phyloP scores from a whole-genome alignment of 1,284 basidiomycete species.

The Puccinia polysora region DNA sequence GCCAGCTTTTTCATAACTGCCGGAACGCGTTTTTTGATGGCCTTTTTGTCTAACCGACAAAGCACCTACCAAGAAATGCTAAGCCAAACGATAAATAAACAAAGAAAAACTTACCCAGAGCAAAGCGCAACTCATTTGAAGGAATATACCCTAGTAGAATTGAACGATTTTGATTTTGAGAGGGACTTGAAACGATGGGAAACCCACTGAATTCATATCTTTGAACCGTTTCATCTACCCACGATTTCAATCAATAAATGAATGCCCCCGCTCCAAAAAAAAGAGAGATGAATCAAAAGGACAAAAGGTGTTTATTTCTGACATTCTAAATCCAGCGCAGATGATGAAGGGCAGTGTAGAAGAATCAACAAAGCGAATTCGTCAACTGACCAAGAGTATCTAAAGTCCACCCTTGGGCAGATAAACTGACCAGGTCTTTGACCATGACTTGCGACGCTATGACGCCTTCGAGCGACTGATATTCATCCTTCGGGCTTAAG shows the following conservation, averaged over 20 bases:
- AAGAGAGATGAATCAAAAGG: too few species aligned
- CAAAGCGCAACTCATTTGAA: slow-evolving; percentile 34
- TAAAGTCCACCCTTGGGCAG: slow-evolving; percentile 53
- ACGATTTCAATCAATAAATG: too few species aligned
- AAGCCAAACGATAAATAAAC: neutral
- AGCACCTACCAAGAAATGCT: neutral
- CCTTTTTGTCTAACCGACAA: neutral
- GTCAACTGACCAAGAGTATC: slow-evolving; percentile 57
- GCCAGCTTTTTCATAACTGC: too few species aligned
- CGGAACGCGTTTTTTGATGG: too few species aligned
- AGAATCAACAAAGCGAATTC: too few species aligned
- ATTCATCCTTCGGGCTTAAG: slow-evolving; percentile 64
- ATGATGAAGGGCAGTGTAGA: too few species aligned
- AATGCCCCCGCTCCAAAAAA: too few species aligned
- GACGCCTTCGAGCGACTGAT: slow-evolving; percentile 63
- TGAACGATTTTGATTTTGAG: slow-evolving; percentile 23
- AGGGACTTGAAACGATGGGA: slow-evolving; percentile 23
- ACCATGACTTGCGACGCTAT: slow-evolving; percentile 65
- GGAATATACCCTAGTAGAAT: slow-evolving; percentile 37
- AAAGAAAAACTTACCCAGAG: slow-evolving; percentile 20
- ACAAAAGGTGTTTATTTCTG: too few species aligned
- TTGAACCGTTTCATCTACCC: slow-evolving; percentile 15
- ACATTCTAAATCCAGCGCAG: too few species aligned
- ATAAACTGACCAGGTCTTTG: slow-evolving; percentile 50
- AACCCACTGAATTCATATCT: slow-evolving; percentile 36